These are phyloP conservation scores for Schrenkiella parvula DNA, from an alignment of 345 rosid species.

Conservation along the genomic window DNA sequence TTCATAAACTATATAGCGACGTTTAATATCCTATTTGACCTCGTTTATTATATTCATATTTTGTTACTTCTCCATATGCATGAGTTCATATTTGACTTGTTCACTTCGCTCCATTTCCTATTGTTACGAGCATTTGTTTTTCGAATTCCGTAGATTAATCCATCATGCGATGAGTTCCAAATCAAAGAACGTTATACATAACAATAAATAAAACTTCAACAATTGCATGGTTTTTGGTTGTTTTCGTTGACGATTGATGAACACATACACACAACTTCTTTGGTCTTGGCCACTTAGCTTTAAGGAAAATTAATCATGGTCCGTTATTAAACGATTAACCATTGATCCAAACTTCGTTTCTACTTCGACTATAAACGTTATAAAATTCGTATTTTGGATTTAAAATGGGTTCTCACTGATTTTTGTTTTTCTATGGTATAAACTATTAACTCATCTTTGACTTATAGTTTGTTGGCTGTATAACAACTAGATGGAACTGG, in stretches of 20 bases:
- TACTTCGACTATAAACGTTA: too few species aligned
- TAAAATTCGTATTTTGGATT: too few species aligned
- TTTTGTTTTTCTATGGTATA: neutral
- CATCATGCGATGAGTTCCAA: neutral
- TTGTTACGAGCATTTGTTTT: slow-evolving; percentile 18
- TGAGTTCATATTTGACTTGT: slow-evolving; percentile 29
- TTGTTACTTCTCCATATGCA: slow-evolving; percentile 6
- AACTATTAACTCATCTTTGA: slow-evolving; percentile 3
- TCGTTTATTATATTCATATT: neutral
- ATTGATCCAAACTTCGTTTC: too few species aligned
- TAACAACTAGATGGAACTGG: neutral
- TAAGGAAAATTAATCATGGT: neutral
- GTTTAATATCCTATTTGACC: slow-evolving; percentile 1
- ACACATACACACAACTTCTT: neutral
- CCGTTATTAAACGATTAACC: neutral
- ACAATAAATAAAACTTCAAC: neutral
- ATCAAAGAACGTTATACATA: neutral
- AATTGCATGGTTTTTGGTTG: neutral
- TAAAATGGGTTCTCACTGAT: too few species aligned
- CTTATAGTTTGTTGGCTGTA: slow-evolving; percentile 2
- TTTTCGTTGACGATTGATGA: neutral
- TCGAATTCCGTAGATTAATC: neutral
- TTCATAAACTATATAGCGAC: neutral
- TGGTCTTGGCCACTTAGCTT: neutral
- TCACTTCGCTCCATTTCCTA: slow-evolving; percentile 12